These are phyloP conservation scores for Ceratocystis alfenasii DNA, from an alignment of 2,329 filamentous ascomycete genomes.

Conservation along the genomic window DNA sequence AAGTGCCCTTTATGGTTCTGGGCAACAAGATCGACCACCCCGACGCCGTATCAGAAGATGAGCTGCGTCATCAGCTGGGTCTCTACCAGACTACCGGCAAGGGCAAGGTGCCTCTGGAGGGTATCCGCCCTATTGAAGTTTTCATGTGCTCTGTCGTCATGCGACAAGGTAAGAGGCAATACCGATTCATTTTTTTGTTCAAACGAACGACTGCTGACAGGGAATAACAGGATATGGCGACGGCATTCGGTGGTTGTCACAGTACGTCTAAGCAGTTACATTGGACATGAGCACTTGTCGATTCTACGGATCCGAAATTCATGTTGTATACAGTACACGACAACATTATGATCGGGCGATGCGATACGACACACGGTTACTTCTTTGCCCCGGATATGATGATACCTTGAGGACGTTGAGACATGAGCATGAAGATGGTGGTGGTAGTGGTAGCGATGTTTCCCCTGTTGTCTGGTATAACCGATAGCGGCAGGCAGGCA, in stretches of 20 bases:
- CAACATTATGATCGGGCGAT: not conserved
- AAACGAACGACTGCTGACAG: constrained; percentile 22
- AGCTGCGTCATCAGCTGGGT: constrained; percentile 81
- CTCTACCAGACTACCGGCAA: constrained; percentile 95
- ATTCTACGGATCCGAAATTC: not conserved
- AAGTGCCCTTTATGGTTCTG: constrained; percentile 90
- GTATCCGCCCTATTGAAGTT: constrained; percentile 87
- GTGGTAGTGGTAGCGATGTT: not conserved
- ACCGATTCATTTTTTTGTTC: constrained; percentile 10
- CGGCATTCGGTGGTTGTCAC: constrained; percentile 80
- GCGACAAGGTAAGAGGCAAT: constrained; percentile 59
- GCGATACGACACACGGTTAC: not conserved
- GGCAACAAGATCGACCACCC: constrained; percentile 99
- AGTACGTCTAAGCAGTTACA: constrained; percentile 62
- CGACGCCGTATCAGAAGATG: constrained; percentile 87
- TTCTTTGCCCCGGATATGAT: constrained; percentile 11
- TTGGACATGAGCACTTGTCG: not conserved
- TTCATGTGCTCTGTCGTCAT: constrained; percentile 99
- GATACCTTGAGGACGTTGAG: constrained; percentile 16
- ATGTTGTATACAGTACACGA: not conserved
- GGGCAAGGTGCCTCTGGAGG: constrained; percentile 84
- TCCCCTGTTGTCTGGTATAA: not conserved
- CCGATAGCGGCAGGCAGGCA: not conserved
- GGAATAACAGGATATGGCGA: constrained; percentile 59
- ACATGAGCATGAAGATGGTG: not conserved